Conservation (phyloP, 176 grass and related monocot genomes). For the Aegilops sharonensis region DNA sequence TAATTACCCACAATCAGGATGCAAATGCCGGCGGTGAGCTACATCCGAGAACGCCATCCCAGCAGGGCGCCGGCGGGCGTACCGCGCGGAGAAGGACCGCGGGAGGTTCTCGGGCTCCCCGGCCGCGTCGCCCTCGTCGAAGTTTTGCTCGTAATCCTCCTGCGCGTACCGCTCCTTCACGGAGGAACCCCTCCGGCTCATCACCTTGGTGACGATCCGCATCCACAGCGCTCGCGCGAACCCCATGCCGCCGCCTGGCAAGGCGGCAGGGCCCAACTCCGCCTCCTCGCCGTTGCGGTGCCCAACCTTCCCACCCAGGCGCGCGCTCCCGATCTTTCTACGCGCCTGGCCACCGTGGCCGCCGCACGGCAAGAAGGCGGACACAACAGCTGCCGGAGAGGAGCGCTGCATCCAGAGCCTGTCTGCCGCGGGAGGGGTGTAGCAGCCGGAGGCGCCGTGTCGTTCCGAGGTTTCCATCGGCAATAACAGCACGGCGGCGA, state of each 20-base stretch:
- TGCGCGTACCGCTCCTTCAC: slow-evolving; percentile 34
- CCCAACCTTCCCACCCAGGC: neutral
- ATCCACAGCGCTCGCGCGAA: slow-evolving; percentile 39
- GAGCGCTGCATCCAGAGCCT: slow-evolving; percentile 26
- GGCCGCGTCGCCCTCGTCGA: slow-evolving; percentile 52
- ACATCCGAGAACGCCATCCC: neutral
- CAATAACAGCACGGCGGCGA: neutral
- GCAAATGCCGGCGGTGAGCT: neutral
- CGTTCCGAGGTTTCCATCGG: neutral
- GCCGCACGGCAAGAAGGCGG: slow-evolving; percentile 19
- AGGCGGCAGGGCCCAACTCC: neutral
- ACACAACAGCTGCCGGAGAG: slow-evolving; percentile 5
- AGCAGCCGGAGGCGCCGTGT: neutral
- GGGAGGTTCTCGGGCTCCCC: slow-evolving; percentile 52
- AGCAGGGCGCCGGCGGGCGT: slow-evolving; percentile 2
- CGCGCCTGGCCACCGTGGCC: neutral
- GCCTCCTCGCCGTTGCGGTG: neutral
- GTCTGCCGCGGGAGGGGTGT: neutral
- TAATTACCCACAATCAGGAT: neutral
- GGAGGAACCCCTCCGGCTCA: neutral
- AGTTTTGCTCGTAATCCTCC: slow-evolving; percentile 60
- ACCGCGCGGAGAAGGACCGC: slow-evolving; percentile 53
- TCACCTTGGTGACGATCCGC: slow-evolving; percentile 20
- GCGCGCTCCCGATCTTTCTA: neutral
- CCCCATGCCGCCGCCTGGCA: slow-evolving; percentile 1